Conservation (phyloP, 2,329 filamentous ascomycete species). For the Ilyonectria mors-panacis region DNA sequence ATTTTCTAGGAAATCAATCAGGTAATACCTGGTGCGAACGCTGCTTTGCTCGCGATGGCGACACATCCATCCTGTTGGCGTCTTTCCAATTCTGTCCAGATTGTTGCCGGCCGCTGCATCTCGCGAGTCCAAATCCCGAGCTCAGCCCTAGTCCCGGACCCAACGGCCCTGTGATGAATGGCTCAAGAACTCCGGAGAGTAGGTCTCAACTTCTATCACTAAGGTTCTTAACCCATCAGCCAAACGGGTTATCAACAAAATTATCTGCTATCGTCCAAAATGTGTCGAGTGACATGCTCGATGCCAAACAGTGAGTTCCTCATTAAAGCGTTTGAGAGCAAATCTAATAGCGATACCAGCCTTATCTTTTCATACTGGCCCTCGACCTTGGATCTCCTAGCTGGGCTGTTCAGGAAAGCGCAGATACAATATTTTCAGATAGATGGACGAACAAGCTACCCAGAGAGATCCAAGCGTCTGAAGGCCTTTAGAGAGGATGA, state of each 20-base stretch:
- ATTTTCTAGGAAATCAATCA: background rate
- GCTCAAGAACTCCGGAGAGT: too few species aligned
- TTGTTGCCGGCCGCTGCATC: constrained; percentile 8
- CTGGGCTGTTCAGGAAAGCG: background rate
- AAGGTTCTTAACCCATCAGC: too few species aligned
- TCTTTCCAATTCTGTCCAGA: constrained; percentile 19
- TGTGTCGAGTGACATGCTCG: background rate
- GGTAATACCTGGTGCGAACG: constrained; percentile 14
- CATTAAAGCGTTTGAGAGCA: too few species aligned
- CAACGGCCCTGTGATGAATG: too few species aligned
- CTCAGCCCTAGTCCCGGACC: too few species aligned
- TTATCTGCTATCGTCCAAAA: constrained; percentile 22
- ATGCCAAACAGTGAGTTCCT: constrained; percentile 16
- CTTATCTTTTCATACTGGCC: constrained; percentile 32
- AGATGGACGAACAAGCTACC: constrained; percentile 21
- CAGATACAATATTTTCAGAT: background rate
- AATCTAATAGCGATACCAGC: background rate
- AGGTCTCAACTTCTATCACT: too few species aligned
- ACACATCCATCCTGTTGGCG: constrained; percentile 6
- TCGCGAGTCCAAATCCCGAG: constrained; percentile 7
- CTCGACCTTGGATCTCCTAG: constrained; percentile 23
- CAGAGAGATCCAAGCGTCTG: constrained; percentile 14
- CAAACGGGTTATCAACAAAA: too few species aligned
- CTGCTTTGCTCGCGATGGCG: constrained; percentile 9
- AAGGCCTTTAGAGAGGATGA: constrained; percentile 10